phyloP scores from a whole-genome alignment of 306 rosid genomes.

The Amphicarpaea edgeworthii region DNA sequence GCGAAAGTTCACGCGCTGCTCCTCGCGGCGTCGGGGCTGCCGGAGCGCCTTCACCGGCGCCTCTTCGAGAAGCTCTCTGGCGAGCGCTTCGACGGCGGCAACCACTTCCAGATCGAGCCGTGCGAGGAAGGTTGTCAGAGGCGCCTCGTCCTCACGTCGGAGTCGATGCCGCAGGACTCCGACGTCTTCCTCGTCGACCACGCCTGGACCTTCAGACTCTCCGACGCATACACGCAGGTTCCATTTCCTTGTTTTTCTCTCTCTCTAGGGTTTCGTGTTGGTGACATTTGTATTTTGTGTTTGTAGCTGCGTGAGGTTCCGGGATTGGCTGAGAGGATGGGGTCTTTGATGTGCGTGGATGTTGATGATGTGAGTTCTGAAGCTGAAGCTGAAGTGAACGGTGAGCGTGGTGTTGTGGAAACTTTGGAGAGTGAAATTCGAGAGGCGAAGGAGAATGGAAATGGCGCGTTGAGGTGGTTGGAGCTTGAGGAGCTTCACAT shows the following conservation, averaged over 20 bases:
- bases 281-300: slow-evolving; percentile 21
- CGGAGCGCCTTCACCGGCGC: slow-evolving; percentile 61
- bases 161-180: slow-evolving; percentile 63
- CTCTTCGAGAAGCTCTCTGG: slow-evolving; percentile 76
- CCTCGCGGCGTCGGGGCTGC: slow-evolving; percentile 78
- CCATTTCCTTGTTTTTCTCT: not conserved
- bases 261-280: not conserved
- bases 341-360: slow-evolving; percentile 85
- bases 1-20: slow-evolving; percentile 71
- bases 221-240: slow-evolving; percentile 87
- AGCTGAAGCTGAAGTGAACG: slow-evolving; percentile 57
- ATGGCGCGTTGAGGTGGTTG: slow-evolving; percentile 71
- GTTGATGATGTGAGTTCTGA: slow-evolving; percentile 54
- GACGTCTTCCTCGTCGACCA: slow-evolving; percentile 87
- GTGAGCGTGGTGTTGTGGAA: slow-evolving; percentile 52
- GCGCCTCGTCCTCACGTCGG: slow-evolving; percentile 70
- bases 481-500: slow-evolving; percentile 88
- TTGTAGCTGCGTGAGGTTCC: slow-evolving; percentile 80
- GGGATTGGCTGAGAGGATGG: slow-evolving; percentile 92
- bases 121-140: slow-evolving; percentile 66
- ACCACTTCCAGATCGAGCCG: slow-evolving; percentile 76
- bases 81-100: slow-evolving; percentile 85
- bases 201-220: slow-evolving; percentile 97
- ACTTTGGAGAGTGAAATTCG: slow-evolving; percentile 63
- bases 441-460: slow-evolving; percentile 58